Percentiles rank a stretch among this genome's conserved stretches.
Evolutionary conservation across 192 early-diverging fungal genomes (phyloP).

Genomic region (Pilobolus umbonatus): DNA sequence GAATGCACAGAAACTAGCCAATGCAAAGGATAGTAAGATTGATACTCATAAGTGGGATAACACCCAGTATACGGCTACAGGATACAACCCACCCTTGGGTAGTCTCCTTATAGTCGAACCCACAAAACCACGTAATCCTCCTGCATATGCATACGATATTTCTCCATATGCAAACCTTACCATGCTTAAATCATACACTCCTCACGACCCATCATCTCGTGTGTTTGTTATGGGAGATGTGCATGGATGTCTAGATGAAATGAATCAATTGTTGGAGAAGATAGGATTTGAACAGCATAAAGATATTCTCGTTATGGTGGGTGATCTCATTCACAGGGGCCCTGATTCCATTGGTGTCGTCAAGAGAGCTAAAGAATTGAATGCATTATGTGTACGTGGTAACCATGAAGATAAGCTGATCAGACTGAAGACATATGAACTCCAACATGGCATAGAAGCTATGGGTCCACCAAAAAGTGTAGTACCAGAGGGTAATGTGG

Average conservation of each 20-base stretch:
- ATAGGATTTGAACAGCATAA: slow-evolving; percentile 28
- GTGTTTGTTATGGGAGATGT: slow-evolving; percentile 72
- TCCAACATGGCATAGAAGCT: not conserved
- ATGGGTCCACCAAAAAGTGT: slow-evolving; percentile 1
- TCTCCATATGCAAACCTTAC: slow-evolving; percentile 32
- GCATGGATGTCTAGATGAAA: slow-evolving; percentile 56
- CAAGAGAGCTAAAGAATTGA: slow-evolving; percentile 39
- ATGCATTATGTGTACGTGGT: slow-evolving; percentile 57
- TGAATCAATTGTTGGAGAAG: slow-evolving; percentile 46
- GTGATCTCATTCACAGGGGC: slow-evolving; percentile 64
- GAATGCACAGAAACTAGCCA: no score
- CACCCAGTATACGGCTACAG: no score
- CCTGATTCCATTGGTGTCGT: slow-evolving; percentile 56
- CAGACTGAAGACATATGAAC: slow-evolving; percentile 36
- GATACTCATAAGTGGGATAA: no score
- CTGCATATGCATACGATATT: not conserved
- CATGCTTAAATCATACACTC: not conserved
- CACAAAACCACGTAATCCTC: not conserved
- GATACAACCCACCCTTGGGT: no score
- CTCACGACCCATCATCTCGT: slow-evolving; percentile 9
- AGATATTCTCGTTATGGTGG: slow-evolving; percentile 60
- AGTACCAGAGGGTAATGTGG: slow-evolving; percentile 30
- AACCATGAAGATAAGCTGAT: slow-evolving; percentile 75
- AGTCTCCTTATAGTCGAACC: not conserved
- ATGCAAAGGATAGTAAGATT: no score